Evolutionary conservation across 768 basidiomycete species (phyloP).

Genomic region (Boletus rubropictus): DNA sequence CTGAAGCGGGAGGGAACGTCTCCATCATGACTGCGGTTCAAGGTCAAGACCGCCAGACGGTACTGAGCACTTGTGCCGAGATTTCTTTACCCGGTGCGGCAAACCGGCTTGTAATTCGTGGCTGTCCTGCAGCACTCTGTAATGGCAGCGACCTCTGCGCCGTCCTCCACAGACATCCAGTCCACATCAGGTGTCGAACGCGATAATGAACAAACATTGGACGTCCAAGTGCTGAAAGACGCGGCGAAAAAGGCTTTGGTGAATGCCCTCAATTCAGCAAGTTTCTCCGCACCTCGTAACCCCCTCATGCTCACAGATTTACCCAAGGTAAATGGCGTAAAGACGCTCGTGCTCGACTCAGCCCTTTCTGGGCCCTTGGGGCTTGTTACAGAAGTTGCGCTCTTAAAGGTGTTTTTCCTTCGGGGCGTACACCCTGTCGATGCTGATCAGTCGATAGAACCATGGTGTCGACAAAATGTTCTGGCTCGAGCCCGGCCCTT

Average conservation of each 20-base stretch:
- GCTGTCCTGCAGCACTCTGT: slow-evolving; percentile 23
- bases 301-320: slow-evolving; percentile 6
- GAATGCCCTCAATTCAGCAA: slow-evolving; percentile 78
- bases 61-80: not conserved
- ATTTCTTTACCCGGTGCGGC: slow-evolving; percentile 2
- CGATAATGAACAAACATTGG: slow-evolving; percentile 40
- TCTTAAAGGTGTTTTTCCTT: slow-evolving; percentile 66
- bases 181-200: slow-evolving; percentile 29
- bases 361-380: slow-evolving; percentile 87
- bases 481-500: slow-evolving; percentile 90
- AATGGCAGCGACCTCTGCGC: slow-evolving; percentile 26
- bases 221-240: slow-evolving; percentile 67
- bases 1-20: slow-evolving; percentile 9
- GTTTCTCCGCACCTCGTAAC: slow-evolving; percentile 3
- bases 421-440: not conserved
- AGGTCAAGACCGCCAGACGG: not conserved
- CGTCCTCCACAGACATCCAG: slow-evolving; percentile 34
- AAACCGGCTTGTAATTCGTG: slow-evolving; percentile 19
- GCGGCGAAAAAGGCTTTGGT: slow-evolving; percentile 75
- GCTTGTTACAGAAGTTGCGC: slow-evolving; percentile 87
- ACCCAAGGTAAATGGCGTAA: slow-evolving; percentile 81
- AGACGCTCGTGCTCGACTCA: slow-evolving; percentile 92
- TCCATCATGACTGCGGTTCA: slow-evolving; percentile 26
- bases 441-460: slow-evolving; percentile 50
- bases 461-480: slow-evolving; percentile 99